Evolutionary conservation across 1,139 yeast genomes (phyloP).

Genomic region (Scheffersomyces parashehatae): DNA sequence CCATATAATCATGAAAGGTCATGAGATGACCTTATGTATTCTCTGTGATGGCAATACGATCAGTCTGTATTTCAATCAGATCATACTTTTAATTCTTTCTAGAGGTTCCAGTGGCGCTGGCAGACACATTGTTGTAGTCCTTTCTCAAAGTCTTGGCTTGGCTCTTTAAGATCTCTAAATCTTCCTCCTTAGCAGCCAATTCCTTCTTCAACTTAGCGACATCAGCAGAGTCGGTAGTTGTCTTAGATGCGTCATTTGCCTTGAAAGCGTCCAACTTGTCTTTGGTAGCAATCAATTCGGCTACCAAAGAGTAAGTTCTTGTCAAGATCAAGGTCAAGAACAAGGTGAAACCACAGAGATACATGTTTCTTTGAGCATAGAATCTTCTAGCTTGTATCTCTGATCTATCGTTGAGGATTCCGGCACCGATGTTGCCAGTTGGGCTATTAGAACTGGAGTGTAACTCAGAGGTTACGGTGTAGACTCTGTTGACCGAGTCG

Average conservation of each 20-base stretch:
- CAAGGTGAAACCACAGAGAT: conserved; percentile 92
- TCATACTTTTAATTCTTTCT: too few species aligned
- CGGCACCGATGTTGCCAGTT: conserved; percentile 14
- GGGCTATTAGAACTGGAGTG: conserved; percentile 20
- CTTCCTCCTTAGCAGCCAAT: conserved; percentile 61
- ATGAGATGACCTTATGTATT: too few species aligned
- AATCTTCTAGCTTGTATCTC: conserved; percentile 89
- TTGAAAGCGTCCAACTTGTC: conserved; percentile 59
- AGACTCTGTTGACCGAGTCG: conserved; percentile 86
- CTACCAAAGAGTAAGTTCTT: conserved; percentile 83
- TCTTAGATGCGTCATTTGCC: conserved; percentile 17
- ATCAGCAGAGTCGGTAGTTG: conserved; percentile 36
- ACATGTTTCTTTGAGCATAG: conserved; percentile 96
- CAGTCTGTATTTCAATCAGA: neutral
- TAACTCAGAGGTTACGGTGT: conserved; percentile 67
- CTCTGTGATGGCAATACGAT: too few species aligned
- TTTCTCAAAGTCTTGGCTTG: conserved; percentile 68
- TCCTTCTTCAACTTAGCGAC: conserved; percentile 51
- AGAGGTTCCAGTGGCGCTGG: conserved; percentile 12
- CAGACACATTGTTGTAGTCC: conserved; percentile 59
- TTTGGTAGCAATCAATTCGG: conserved; percentile 64
- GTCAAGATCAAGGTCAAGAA: conserved; percentile 83
- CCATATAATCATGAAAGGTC: too few species aligned
- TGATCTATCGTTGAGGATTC: conserved; percentile 56
- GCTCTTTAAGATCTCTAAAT: conserved; percentile 64